Conservation (phyloP, 306 rosid species). For the Quercus ilex region DNA sequence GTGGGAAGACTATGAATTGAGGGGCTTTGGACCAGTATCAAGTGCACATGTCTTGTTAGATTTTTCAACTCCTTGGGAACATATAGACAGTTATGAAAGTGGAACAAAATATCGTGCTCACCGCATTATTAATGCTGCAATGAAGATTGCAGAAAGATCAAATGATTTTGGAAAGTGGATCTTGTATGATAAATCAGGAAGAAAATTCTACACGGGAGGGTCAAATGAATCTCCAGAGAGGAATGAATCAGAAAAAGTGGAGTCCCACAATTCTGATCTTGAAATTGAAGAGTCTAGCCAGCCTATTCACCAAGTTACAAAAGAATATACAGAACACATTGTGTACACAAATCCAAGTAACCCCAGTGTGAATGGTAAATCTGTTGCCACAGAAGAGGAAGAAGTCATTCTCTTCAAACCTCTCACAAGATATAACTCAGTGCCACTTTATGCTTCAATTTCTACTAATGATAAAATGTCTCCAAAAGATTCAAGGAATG, state of each 20-base stretch:
- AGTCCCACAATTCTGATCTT: slow-evolving; percentile 22
- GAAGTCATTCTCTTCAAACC: slow-evolving; percentile 96
- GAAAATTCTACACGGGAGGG: slow-evolving; percentile 24
- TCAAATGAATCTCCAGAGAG: slow-evolving; percentile 36
- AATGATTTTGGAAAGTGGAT: slow-evolving; percentile 54
- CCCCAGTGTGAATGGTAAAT: slow-evolving; percentile 26
- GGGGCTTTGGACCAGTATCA: slow-evolving; percentile 72
- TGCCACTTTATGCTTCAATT: slow-evolving; percentile 45
- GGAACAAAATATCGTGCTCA: slow-evolving; percentile 49
- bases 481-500: slow-evolving; percentile 41
- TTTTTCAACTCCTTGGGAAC: slow-evolving; percentile 55
- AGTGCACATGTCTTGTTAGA: slow-evolving; percentile 48
- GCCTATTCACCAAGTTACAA: slow-evolving; percentile 11
- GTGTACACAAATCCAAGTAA: slow-evolving; percentile 20
- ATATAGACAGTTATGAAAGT: slow-evolving; percentile 45
- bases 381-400: slow-evolving; percentile 60
- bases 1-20: slow-evolving; percentile 96
- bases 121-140: slow-evolving; percentile 63
- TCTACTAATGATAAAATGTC: slow-evolving; percentile 30
- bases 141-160: slow-evolving; percentile 51
- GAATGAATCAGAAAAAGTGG: slow-evolving; percentile 28
- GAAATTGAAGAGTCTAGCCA: slow-evolving; percentile 18
- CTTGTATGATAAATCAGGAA: slow-evolving; percentile 34
- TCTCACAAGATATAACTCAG: slow-evolving; percentile 75
- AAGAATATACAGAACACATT: slow-evolving; percentile 25